A percentile compares a stretch with the other conserved stretches of the same genome.
Evolutionary conservation across 192 early-diverging fungal genomes (phyloP).

Genomic region (Backusella tarrabulga): DNA sequence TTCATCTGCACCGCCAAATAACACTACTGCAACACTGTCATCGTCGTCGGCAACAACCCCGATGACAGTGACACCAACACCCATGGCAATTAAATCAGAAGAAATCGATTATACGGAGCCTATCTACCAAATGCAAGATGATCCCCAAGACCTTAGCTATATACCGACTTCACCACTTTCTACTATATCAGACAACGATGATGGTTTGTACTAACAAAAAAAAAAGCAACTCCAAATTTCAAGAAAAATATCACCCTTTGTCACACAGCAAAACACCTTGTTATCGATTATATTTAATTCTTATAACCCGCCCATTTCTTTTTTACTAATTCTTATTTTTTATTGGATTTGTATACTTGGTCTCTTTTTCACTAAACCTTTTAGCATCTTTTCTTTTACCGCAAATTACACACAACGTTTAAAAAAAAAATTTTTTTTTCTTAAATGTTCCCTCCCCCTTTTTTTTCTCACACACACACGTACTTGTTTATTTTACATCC

Average conservation of each 20-base stretch:
- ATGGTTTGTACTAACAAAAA: neutral
- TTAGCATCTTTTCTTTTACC: conserved; percentile 1
- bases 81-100: neutral
- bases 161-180: conserved; percentile 11
- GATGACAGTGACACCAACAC: neutral
- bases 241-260: neutral
- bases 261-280: neutral
- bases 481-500: conserved; percentile 3
- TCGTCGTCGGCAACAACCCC: neutral
- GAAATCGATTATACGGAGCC: neutral
- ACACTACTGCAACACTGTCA: neutral
- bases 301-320: neutral
- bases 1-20: neutral
- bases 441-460: neutral
- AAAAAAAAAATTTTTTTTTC: neutral
- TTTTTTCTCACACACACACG: neutral
- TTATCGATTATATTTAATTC: neutral
- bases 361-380: neutral
- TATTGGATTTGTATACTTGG: conserved; percentile 4
- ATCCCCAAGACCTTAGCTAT: conserved; percentile 13
- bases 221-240: neutral
- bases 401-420: neutral
- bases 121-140: conserved; percentile 16
- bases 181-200: neutral
- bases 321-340: neutral